Evolutionary conservation across 2,329 filamentous ascomycete genomes (phyloP), one percentile per base, ranked within the genome.

Genomic region (Xenosphaeropsis pyriputrescens): DNA sequence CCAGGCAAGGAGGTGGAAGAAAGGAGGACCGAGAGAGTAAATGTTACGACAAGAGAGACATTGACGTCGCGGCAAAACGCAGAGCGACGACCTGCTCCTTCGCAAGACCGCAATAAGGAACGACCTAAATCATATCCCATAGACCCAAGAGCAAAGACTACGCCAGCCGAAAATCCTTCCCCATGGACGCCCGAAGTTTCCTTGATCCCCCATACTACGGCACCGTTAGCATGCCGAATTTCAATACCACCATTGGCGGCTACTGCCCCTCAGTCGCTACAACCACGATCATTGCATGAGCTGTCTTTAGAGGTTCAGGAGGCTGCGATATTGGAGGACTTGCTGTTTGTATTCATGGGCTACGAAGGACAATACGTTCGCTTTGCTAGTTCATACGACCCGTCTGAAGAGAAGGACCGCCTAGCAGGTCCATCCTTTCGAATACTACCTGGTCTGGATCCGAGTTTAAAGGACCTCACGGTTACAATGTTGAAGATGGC

Each of bases 341-440:
- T 98, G 13, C 61, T 96, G 29, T 95, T 89, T 54, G 86, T 93
- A 5, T 93, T 96, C 50, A 95, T 98, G 88, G 91, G 91, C 17
- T 94, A 86, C 45, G 91, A 98, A 59, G 91, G 91, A n/a, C 86
- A 94, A 57, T 96, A 96, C 55, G 83, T 98, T 43, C 82, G 85
- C 39, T 96, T 85, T 54, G 72, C 72, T 41, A 81, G 85, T 47
- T 72, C 73, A 7, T 96, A 93, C 56, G 79, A 94, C 48, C 85
- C 88, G 0, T 64, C 70, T 3, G 76, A 85, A 37, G 91, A 98
- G 61, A 85, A 89, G 50, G 85, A 93, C 51, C 77, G 88, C 12
- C 65, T 98, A 36, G 71, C 79, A 5, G 91, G 91, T 0, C 91
- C 91, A 2, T 63, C 68, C 8, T 96, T 86, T 60, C 77, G 76